Evolutionary conservation across 2,329 filamentous ascomycete species (phyloP).

Genomic region (Diaporthe sp.): DNA sequence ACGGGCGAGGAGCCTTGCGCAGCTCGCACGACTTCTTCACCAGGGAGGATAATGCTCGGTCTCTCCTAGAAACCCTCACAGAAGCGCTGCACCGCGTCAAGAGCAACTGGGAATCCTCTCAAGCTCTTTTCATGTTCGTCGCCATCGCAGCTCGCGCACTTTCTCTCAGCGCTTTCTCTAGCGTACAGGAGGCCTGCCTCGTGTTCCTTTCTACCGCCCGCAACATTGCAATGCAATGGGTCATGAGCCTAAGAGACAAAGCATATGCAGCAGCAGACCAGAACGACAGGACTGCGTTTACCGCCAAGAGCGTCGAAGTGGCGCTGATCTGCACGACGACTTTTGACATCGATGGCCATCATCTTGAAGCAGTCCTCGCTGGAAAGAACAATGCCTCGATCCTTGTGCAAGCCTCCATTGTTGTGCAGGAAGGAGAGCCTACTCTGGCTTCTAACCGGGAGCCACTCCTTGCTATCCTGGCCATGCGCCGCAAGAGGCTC

Average conservation of each 20-base stretch:
- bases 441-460: background rate
- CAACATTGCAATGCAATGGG: conserved; percentile 51
- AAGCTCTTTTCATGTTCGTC: conserved; percentile 52
- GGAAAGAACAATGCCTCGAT: conserved; percentile 42
- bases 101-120: conserved; percentile 62
- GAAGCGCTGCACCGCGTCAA: conserved; percentile 48
- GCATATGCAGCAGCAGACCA: conserved; percentile 36
- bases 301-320: conserved; percentile 48
- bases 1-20: background rate
- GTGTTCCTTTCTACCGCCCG: conserved; percentile 47
- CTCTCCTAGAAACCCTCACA: conserved; percentile 47
- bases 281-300: conserved; percentile 45
- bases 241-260: conserved; percentile 45
- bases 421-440: conserved; percentile 15
- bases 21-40: background rate
- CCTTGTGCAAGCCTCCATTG: conserved; percentile 41
- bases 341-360: conserved; percentile 52
- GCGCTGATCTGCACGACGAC: conserved; percentile 54
- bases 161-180: conserved; percentile 45
- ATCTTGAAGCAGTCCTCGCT: conserved; percentile 44
- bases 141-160: conserved; percentile 54
- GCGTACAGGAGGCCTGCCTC: conserved; percentile 32
- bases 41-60: conserved; percentile 42
- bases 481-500: conserved; percentile 42
- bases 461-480: conserved; percentile 35